Evolutionary conservation across 176 grass and related monocot genomes (phyloP).

Genomic region (Luzula sylvatica): DNA sequence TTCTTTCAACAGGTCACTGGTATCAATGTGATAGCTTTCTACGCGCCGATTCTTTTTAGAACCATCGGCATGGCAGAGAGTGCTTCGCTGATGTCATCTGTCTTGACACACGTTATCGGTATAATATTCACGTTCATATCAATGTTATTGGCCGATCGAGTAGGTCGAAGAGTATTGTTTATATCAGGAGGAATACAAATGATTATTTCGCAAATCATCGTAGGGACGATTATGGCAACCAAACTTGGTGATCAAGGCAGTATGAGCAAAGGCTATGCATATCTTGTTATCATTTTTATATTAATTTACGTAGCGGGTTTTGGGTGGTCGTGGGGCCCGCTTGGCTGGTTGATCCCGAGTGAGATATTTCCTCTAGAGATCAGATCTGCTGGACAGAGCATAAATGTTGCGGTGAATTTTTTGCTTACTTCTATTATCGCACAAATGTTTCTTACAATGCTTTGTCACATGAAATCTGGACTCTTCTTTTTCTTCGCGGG

Average conservation of each 20-base stretch:
- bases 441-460: slow-evolving; percentile 11
- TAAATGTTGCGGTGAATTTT: slow-evolving; percentile 19
- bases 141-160: slow-evolving; percentile 11
- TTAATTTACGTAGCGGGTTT: slow-evolving; percentile 12
- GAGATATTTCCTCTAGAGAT: slow-evolving; percentile 20
- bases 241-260: slow-evolving; percentile 10
- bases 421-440: slow-evolving; percentile 11
- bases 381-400: slow-evolving; percentile 12
- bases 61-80: slow-evolving; percentile 10
- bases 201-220: slow-evolving; percentile 8
- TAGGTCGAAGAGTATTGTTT: slow-evolving; percentile 14
- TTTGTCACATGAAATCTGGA: slow-evolving; percentile 10
- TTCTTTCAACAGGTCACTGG: slow-evolving; percentile 23
- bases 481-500: slow-evolving; percentile 20
- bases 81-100: slow-evolving; percentile 9
- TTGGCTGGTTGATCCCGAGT: slow-evolving; percentile 12
- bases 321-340: slow-evolving; percentile 4
- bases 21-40: slow-evolving; percentile 19
- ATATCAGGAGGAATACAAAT: slow-evolving; percentile 5
- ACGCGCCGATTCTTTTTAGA: slow-evolving; percentile 9
- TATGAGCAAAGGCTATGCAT: slow-evolving; percentile 14
- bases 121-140: slow-evolving; percentile 2
- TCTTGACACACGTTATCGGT: slow-evolving; percentile 1
- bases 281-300: not conserved
- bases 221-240: slow-evolving; percentile 8